Base-by-base conservation (phyloP, 1,139 yeast genomes). In the Williopsis jadinii region DNA sequence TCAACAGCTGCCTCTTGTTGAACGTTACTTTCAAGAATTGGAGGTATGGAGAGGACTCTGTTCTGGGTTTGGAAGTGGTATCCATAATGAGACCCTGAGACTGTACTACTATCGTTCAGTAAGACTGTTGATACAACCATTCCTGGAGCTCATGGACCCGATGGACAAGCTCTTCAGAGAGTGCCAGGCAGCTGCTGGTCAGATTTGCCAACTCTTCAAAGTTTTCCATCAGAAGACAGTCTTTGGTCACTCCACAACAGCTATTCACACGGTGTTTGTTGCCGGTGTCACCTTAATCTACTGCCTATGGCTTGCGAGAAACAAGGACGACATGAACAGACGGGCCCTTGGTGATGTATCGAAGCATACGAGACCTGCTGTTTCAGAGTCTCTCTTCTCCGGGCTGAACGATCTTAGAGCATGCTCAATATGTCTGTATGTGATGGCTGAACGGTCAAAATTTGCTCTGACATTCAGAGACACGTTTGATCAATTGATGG, bases 101-200 rank as follows among this genome's bases (percentile, higher is more conserved):
- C 56, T 75, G 31, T 75, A 75, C 47, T 77, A 77, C 52, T 73
- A 75, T 49, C 65, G 79, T 36, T 71, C 81, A 1, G 76, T 77
- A 3, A 61, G 83, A 41, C 60, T 74, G 30, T 56, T 77, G 45
- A 65, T 77, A 39, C 83, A 77, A 51, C 84, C 84, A 6, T 77
- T 74, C 53, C 54, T 77, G 43, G 81, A 75, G 46, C 57, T 75
- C 13, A 54, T 77, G 49, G 75, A 72, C 41, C 82, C 83, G 8
- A 73, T 72, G 49, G 77, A 75, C 51, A 66, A 73, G 37, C 58
- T 77, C 27, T 76, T 77, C 51, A 67, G 68, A 41, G 80, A 75
- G 56, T 77, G 83, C 55, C 82, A 76, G 51, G 75, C 77, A 2
- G 81, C 80, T 32, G 80, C 82, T 3, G 83, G 83, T 33, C 78